Base-by-base conservation (phyloP, 2,329 filamentous ascomycete genomes). In the Sporothrix dimorphospora region DNA sequence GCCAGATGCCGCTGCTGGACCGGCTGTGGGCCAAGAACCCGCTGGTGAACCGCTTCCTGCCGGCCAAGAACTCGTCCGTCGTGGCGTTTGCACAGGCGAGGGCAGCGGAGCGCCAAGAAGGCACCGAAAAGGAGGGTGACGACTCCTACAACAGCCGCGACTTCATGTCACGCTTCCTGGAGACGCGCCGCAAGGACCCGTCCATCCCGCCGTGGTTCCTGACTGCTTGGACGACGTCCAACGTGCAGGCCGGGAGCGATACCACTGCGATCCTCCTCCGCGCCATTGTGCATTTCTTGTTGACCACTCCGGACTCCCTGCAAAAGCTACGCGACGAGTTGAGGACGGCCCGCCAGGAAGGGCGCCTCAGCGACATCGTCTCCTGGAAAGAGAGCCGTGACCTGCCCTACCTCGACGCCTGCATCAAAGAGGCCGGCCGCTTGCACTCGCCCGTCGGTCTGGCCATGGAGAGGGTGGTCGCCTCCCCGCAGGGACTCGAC, bases 371-470 rank as follows among this genome's bases (percentile, higher is more conserved):
- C 24, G 67, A 40, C 53, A 55, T 72, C 12, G 73, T 73, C 2
- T 34, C 71, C 5, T 74, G 66, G 65, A 65, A 69, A 3, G 73
- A 71, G 21, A 74, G 78, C 47, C 79, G 75, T 34, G 77, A 76
- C 34, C 78, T 82, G 12, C 80, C 78, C 21, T 85, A 87, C 75
- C 81, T 89, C 11, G 81, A 85, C 57, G 86, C 86, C 3, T 83
- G 86, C 2, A 81, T 89, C 24, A 84, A 83, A 24, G 88, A 90
- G 76, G 81, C 83, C 0, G 78, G 85, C 74, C 82, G 86, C 3
- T 77, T 87, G 12, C 84, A 87, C 74, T 85, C 86, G 0, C 81
- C 80, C 1, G 79, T 87, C 2, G 82, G 81, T 11, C 81, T 87
- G 74, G 76, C 82, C 4, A 79, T 88, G 19, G 85, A 88, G 76